Conservation (phyloP, 148 eudicot genomes). For the Drosera capensis region DNA sequence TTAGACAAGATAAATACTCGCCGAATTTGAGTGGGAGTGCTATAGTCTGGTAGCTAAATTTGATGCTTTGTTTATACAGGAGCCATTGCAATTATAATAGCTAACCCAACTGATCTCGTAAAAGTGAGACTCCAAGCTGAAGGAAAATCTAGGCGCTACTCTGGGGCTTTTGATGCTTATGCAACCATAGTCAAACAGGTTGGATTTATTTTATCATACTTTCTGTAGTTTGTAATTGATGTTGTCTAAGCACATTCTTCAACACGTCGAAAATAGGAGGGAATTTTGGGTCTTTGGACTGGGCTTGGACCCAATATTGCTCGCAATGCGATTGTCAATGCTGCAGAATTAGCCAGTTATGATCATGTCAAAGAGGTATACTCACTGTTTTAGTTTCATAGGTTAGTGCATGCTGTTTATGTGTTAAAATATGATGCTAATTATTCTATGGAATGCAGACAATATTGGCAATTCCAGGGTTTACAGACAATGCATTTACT, state of each 20-base stretch:
- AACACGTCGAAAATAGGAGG: slow-evolving; percentile 23
- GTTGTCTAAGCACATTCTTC: not conserved
- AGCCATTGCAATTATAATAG: slow-evolving; percentile 49
- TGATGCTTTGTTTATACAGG: slow-evolving; percentile 28
- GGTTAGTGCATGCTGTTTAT: not conserved
- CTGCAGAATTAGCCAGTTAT: slow-evolving; percentile 66
- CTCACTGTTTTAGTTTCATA: slow-evolving; percentile 4
- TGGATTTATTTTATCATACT: not conserved
- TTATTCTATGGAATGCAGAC: slow-evolving; percentile 24
- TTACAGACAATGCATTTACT: slow-evolving; percentile 48
- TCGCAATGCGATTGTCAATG: slow-evolving; percentile 53
- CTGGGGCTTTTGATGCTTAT: slow-evolving; percentile 55
- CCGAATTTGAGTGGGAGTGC: slow-evolving; percentile 3
- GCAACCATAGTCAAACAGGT: slow-evolving; percentile 43
- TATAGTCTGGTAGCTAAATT: no score
- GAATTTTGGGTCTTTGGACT: slow-evolving; percentile 52
- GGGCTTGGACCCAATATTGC: slow-evolving; percentile 66
- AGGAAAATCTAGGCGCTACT: slow-evolving; percentile 47
- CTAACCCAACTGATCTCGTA: slow-evolving; percentile 65
- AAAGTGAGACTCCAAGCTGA: slow-evolving; percentile 69
- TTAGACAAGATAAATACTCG: not conserved
- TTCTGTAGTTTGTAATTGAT: not conserved
- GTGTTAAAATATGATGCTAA: slow-evolving; percentile 4
- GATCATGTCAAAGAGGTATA: slow-evolving; percentile 59
- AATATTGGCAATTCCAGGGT: slow-evolving; percentile 45